Conservation (phyloP, 2,329 filamentous ascomycete genomes). For the Cercospora citrullina region DNA sequence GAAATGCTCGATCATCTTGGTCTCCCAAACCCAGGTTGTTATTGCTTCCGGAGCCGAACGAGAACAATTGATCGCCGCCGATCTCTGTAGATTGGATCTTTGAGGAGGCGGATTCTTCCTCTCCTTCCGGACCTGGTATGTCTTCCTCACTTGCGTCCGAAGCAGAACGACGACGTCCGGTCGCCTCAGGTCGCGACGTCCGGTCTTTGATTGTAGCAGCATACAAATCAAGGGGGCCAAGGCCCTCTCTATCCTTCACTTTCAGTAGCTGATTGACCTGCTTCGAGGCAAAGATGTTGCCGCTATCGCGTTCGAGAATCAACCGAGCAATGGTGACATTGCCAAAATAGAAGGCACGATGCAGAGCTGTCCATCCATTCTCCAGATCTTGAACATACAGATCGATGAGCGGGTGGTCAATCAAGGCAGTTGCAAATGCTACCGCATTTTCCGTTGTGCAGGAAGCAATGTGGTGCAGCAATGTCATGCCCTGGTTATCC, state of each 20-base stretch:
- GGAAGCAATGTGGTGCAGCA: constrained; percentile 81
- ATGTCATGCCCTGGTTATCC: constrained; percentile 76
- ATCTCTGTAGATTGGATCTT: constrained; percentile 41
- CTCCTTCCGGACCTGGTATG: constrained; percentile 52
- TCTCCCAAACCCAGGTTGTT: constrained; percentile 91
- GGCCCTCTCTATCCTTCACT: constrained; percentile 92
- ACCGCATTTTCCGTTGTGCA: constrained; percentile 68
- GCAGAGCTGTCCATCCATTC: constrained; percentile 93
- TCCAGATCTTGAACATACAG: constrained; percentile 84
- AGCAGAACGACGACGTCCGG: constrained; percentile 37
- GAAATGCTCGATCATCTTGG: constrained; percentile 89
- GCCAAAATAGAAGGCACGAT: constrained; percentile 85
- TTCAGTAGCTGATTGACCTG: constrained; percentile 79
- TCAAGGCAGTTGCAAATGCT: constrained; percentile 73
- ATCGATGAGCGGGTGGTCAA: constrained; percentile 81
- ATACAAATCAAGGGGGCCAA: constrained; percentile 92
- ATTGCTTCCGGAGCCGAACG: constrained; percentile 97
- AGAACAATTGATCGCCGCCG: constrained; percentile 80
- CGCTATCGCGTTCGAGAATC: constrained; percentile 71
- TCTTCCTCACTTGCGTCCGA: constrained; percentile 50
- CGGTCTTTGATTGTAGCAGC: constrained; percentile 80
- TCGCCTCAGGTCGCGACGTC: constrained; percentile 52
- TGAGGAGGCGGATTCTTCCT: neutral
- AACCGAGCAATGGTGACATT: constrained; percentile 83
- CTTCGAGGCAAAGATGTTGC: constrained; percentile 59